A percentile compares a stretch with the other conserved stretches of the same genome.
phyloP scores from a whole-genome alignment of 345 rosid genomes.

The Clarkia xantiana region DNA sequence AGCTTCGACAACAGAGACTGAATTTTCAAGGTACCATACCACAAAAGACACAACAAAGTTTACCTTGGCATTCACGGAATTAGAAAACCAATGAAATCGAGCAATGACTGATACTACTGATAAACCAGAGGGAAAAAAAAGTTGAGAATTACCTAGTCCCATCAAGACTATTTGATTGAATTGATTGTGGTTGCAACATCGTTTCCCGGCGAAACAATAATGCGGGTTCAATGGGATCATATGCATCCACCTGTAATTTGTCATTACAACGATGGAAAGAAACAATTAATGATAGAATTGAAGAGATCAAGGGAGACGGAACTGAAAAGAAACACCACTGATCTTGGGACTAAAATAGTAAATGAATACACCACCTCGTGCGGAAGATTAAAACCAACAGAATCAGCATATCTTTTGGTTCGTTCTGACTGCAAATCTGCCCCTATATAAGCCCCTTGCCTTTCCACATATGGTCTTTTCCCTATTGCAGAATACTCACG shows the following conservation, averaged over 20 bases:
- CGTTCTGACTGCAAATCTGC: slow-evolving; percentile 66
- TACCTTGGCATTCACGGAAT: neutral
- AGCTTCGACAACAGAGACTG: neutral
- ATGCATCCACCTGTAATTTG: slow-evolving; percentile 59
- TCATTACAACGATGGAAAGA: neutral
- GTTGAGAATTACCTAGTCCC: slow-evolving; percentile 56
- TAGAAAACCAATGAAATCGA: neutral
- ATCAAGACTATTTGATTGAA: slow-evolving; percentile 58
- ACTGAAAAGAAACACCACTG: neutral
- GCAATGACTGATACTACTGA: neutral
- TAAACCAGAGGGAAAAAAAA: neutral
- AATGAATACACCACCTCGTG: slow-evolving; percentile 41
- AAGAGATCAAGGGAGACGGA: too few relatives aligned
- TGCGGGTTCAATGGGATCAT: slow-evolving; percentile 68
- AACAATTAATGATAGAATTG: neutral
- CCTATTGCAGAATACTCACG: slow-evolving; percentile 56
- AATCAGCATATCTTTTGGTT: slow-evolving; percentile 51
- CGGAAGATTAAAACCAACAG: slow-evolving; percentile 52
- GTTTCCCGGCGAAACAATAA: slow-evolving; percentile 76
- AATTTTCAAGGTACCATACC: neutral
- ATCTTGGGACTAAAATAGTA: neutral
- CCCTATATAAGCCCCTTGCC: slow-evolving; percentile 48
- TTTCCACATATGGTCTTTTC: slow-evolving; percentile 62
- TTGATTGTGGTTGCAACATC: slow-evolving; percentile 51
- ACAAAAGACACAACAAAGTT: neutral